Conservation (phyloP, 208 protist genomes). For the Balamuthia mandrillaris region DNA sequence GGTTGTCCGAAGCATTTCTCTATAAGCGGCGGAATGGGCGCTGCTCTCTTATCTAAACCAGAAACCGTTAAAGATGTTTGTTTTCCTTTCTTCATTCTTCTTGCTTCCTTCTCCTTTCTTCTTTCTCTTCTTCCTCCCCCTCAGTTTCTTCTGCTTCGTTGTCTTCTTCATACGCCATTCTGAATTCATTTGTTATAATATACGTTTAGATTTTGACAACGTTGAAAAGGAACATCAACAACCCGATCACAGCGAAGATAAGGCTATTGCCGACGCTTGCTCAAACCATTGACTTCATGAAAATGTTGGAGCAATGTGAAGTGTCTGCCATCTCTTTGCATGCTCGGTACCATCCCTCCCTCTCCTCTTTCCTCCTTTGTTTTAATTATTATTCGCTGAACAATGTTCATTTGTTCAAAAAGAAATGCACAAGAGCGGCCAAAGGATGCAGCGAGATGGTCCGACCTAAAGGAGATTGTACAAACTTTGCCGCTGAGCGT, state of each 20-base stretch:
- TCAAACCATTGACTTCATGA: conserved; percentile 63
- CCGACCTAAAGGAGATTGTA: background rate
- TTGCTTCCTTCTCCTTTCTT: background rate
- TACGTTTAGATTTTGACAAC: conserved; percentile 64
- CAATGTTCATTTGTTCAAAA: too few relatives aligned
- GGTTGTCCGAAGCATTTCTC: conserved; percentile 96
- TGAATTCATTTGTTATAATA: too few relatives aligned
- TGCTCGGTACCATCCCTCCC: conserved; percentile 24
- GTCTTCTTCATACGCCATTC: too few relatives aligned
- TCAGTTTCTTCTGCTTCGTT: background rate
- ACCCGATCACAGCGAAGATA: conserved; percentile 76
- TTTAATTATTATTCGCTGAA: background rate
- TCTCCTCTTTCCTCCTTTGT: background rate
- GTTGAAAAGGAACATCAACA: conserved; percentile 44
- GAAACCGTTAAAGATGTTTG: conserved; percentile 51
- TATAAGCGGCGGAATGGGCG: conserved; percentile 91
- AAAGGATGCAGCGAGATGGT: background rate
- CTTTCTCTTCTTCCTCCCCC: background rate
- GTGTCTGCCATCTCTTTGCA: conserved; percentile 70
- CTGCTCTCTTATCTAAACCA: conserved; percentile 82
- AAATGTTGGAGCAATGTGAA: conserved; percentile 58
- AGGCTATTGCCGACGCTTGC: conserved; percentile 62
- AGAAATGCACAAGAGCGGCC: conserved; percentile 15
- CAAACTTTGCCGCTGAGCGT: conserved; percentile 7
- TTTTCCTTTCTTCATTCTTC: background rate